A percentile compares a stretch with the other conserved stretches of the same genome.
Conservation (phyloP, 1,139 yeast genomes). For the Debaryomycetaceae sp. region DNA sequence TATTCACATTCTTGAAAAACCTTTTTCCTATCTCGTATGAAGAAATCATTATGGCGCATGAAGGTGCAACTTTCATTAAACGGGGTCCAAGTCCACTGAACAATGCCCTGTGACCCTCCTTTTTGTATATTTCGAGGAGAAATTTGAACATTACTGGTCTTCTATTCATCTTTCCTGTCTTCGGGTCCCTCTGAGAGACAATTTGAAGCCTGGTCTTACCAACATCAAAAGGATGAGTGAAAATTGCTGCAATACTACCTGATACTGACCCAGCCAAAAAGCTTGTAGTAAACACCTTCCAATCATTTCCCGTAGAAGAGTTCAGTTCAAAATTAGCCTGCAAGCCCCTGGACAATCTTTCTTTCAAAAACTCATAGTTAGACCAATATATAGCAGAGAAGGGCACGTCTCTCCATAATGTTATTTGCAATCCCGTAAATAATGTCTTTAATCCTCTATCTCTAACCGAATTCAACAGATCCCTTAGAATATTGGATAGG, state of each 20-base stretch:
- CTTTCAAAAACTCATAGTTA: slow-evolving; percentile 56
- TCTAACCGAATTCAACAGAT: slow-evolving; percentile 53
- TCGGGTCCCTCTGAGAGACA: slow-evolving; percentile 25
- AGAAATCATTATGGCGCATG: slow-evolving; percentile 98
- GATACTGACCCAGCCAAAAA: slow-evolving; percentile 82
- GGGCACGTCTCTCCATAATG: slow-evolving; percentile 97
- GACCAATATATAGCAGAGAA: slow-evolving; percentile 96
- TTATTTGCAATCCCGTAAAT: slow-evolving; percentile 81
- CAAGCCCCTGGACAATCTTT: slow-evolving; percentile 19
- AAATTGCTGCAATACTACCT: slow-evolving; percentile 81
- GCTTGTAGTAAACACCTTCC: slow-evolving; percentile 64
- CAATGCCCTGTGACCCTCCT: slow-evolving; percentile 75
- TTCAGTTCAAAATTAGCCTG: slow-evolving; percentile 22
- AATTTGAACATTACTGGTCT: slow-evolving; percentile 59
- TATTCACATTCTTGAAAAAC: slow-evolving; percentile 39
- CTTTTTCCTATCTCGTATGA: slow-evolving; percentile 88
- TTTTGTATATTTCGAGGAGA: slow-evolving; percentile 55
- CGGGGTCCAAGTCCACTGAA: slow-evolving; percentile 87
- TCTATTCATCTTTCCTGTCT: slow-evolving; percentile 6
- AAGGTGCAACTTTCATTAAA: slow-evolving; percentile 87
- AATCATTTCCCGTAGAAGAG: slow-evolving; percentile 27
- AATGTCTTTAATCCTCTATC: slow-evolving; percentile 60
- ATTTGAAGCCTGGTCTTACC: slow-evolving; percentile 94
- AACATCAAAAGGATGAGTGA: slow-evolving; percentile 94
- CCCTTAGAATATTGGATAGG: slow-evolving; percentile 49